Percentiles rank a stretch among this genome's conserved stretches.
phyloP scores from a whole-genome alignment of 2,329 filamentous ascomycete genomes.

The Cladosporium colombiae region DNA sequence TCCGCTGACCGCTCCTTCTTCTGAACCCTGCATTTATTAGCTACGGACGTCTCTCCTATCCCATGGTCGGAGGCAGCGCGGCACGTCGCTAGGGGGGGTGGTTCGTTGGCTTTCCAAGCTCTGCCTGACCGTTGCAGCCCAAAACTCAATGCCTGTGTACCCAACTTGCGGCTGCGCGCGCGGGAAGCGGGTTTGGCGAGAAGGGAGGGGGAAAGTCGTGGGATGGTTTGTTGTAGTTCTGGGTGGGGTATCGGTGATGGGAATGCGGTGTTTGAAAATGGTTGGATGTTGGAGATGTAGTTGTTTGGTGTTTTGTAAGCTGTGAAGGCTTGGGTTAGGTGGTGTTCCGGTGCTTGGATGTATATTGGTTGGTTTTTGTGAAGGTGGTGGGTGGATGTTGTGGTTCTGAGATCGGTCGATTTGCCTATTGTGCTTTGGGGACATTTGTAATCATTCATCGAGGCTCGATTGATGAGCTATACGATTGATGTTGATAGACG shows the following conservation, averaged over 20 bases:
- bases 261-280: background rate
- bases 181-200: background rate
- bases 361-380: background rate
- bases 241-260: background rate
- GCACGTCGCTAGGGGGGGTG: constrained; percentile 8
- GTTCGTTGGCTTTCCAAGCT: constrained; percentile 11
- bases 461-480: background rate
- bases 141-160: constrained; percentile 19
- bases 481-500: background rate
- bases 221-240: background rate
- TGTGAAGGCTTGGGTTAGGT: background rate
- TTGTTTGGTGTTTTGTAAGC: background rate
- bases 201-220: constrained; percentile 6
- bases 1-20: constrained; percentile 18
- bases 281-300: background rate
- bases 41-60: background rate
- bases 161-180: constrained; percentile 9
- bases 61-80: constrained; percentile 5
- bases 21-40: constrained; percentile 3
- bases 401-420: background rate
- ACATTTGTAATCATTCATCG: background rate
- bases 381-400: background rate
- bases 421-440: background rate
- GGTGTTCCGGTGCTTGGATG: background rate
- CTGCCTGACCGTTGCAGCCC: constrained; percentile 14